Evolutionary conservation across 179 eudicot genomes (phyloP).

Genomic region (Patellifolia procumbens): DNA sequence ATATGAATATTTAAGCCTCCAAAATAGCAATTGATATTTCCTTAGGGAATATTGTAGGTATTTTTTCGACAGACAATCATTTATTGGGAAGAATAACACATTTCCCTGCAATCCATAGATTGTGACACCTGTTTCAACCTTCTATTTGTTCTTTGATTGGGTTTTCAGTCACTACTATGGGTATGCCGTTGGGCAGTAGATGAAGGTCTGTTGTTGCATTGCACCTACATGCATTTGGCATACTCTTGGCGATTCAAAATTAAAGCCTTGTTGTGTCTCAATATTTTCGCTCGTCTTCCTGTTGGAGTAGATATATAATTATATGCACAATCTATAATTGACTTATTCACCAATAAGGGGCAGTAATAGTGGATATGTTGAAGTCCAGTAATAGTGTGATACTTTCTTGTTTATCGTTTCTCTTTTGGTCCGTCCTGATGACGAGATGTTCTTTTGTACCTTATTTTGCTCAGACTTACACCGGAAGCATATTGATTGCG

Average conservation of each 20-base stretch:
- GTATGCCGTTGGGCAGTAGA: neutral
- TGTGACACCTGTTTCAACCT: neutral
- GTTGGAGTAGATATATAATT: neutral
- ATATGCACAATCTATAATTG: neutral
- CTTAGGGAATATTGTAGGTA: neutral
- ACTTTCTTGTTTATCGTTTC: neutral
- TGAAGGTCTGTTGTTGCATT: neutral
- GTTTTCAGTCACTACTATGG: neutral
- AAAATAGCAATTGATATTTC: neutral
- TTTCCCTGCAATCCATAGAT: neutral
- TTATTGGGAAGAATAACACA: neutral
- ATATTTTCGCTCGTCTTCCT: neutral
- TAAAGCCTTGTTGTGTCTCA: neutral
- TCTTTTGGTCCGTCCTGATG: slow-evolving; percentile 14
- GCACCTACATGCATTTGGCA: neutral
- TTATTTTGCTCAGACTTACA: slow-evolving; percentile 70
- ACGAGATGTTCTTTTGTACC: neutral
- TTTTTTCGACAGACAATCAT: neutral
- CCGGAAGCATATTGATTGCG: slow-evolving; percentile 97
- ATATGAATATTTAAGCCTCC: no score
- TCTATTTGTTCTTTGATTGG: neutral
- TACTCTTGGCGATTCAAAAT: neutral
- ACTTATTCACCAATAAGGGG: neutral
- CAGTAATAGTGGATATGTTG: neutral
- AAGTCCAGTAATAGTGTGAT: neutral